Evolutionary conservation across 257 asterid genomes (phyloP), one percentile per base, ranked within the genome.

Genomic region (Gentiana straminea): DNA sequence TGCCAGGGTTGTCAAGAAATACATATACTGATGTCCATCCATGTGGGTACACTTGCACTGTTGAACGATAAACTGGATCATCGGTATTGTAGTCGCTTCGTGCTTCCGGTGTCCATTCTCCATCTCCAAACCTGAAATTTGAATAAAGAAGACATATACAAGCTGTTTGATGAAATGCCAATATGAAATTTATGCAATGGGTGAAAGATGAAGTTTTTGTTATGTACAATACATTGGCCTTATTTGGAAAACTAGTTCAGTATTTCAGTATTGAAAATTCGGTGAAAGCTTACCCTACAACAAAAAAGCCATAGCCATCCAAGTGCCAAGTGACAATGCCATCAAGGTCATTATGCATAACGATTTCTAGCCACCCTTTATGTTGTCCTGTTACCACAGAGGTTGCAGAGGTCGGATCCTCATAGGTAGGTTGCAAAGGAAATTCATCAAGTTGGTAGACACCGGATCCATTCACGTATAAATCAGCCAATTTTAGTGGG

Each of bases 11-110:
- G 65, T 82, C 92, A 46, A 82, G 60, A 59, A 80, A 80, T 51
- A 70, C 95, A 58, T 77, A 86, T 3, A 82, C 89, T 6, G 95
- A 76, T 0, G 73, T 78, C 95, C 95, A 86, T 58, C 84, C 77
- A 54, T 63, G 35, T 0, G 95, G 89, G 35, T 80, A 82, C 43
- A 80, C 95, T 83, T 85, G 92, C 48, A 78, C 77, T 6, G 93
- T 82, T 2, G 95, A 78, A 7, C 95, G 75, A 8, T 81, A 84
- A 0, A 81, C 66, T 0, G 94, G 91, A 77, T 86, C 75, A 15
- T 61, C 32, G 24, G 76, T 44, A 57, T 84, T 81, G 69, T 83
- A 84, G 0, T 52, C 59, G 3, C 1, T 7, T 2, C 86, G 81
- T 4, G 63, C 68, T 48, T 69, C 58, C 0, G 83, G 89, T 3